Base-by-base conservation (phyloP, 192 early-diverging fungal genomes). In the Coemansia sp. region DNA sequence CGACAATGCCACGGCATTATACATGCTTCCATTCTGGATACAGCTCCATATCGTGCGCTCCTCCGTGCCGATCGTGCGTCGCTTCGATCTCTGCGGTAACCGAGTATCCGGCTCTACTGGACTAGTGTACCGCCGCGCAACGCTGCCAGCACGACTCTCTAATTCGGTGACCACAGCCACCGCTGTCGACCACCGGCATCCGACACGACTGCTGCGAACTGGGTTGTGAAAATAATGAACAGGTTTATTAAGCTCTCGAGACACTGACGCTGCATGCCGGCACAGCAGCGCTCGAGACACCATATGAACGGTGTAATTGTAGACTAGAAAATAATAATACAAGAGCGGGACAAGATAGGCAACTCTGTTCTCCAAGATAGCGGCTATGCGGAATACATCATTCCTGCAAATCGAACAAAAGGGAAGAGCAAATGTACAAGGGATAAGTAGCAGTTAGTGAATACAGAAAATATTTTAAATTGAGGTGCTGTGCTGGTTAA, bases 261-360 rank as follows among this genome's bases (percentile, higher is more conserved):
- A 25, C 7, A 35, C 48, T 52, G 59, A 46, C 4, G 50, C 59
- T 72, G 64, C 59, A 20, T 62, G 50, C 64, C 59, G 62, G 50
- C 63, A 55, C 34, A 40, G 59, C 52, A 72, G 59, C 52, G 53
- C 64, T 20, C 64, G 70, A 52, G 59, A 46, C 43, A 34, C 45
- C 62, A 64, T 64, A 41, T 20, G 62, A 59, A 36, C 22, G 23
- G 23, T 5, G 22, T 7, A 25, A 11, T 52, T 25, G 49, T 25
- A 25, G 49, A 52, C 49, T 52, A 20, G 23, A 25, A 13, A 25
- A 25, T 23, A 25, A 52, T 25, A 52, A 5, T 6, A 52, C 20
- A 14, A 25, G 8, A 52, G 9, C 14, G 15, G 46, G 19, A 10
- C 1, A 25, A 25, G 7, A 52, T 8, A 52, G 49, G 22, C 9